Percentiles rank a stretch among this genome's conserved stretches.
Conservation (phyloP, 129 eudicot species). For the Sambucus nigra region DNA sequence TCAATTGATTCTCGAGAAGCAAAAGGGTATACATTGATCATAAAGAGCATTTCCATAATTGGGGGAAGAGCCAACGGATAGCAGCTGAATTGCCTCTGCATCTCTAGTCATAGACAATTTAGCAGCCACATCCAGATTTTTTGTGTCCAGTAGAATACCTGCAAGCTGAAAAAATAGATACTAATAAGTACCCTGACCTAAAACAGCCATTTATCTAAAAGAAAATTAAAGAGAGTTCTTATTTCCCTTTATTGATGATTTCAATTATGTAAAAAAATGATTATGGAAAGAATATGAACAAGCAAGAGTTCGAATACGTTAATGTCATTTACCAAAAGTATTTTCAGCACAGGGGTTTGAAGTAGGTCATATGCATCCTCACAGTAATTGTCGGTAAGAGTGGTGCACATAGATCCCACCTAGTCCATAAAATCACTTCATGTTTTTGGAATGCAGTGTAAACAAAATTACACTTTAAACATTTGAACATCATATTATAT, state of each 20-base stretch:
- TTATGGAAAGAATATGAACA: no score
- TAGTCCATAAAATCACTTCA: slow-evolving; percentile 10
- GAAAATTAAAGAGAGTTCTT: not conserved
- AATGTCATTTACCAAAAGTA: slow-evolving; percentile 46
- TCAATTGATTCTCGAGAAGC: not conserved
- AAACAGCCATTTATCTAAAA: not conserved
- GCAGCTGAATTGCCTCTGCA: slow-evolving; percentile 77
- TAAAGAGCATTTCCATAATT: slow-evolving; percentile 55
- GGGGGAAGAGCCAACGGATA: slow-evolving; percentile 61
- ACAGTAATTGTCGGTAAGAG: slow-evolving; percentile 68
- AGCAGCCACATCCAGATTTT: slow-evolving; percentile 39
- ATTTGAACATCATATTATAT: not conserved
- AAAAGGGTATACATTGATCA: slow-evolving; percentile 45
- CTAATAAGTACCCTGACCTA: not conserved
- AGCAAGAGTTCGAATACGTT: not conserved
- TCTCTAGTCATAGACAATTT: slow-evolving; percentile 54
- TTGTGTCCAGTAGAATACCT: slow-evolving; percentile 68
- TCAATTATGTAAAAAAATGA: not conserved
- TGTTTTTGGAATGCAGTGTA: not conserved
- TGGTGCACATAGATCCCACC: slow-evolving; percentile 73
- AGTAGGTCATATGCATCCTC: slow-evolving; percentile 83
- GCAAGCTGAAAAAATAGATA: slow-evolving; percentile 48
- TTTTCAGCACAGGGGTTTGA: slow-evolving; percentile 56
- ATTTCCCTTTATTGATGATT: not conserved
- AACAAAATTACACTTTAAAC: not conserved